A percentile compares a stretch with the other conserved stretches of the same genome.
Evolutionary conservation across 106 monocot genomes (phyloP).

Genomic region (Dioscorea alata): DNA sequence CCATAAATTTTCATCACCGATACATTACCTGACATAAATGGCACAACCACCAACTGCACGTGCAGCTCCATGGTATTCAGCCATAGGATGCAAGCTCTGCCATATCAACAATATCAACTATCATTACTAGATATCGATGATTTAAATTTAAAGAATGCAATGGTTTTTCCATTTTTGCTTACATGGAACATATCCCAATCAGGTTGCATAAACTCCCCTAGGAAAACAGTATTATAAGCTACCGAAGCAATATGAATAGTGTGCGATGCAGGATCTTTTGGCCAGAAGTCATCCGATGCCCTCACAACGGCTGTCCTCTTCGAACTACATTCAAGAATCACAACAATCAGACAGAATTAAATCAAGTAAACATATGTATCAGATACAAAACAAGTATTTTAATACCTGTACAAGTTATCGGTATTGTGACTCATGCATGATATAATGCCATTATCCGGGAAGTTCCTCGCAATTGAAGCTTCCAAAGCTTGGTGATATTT

Average conservation of each 20-base stretch:
- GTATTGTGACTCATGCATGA: constrained; percentile 89
- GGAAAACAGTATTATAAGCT: constrained; percentile 70
- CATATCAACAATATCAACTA: no score
- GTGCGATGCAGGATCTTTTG: constrained; percentile 67
- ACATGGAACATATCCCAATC: constrained; percentile 98
- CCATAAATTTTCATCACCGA: background rate
- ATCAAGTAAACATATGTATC: background rate
- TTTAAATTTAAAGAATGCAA: background rate
- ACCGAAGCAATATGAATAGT: constrained; percentile 81
- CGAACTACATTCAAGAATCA: constrained; percentile 21
- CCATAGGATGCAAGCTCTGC: constrained; percentile 66
- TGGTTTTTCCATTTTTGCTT: constrained; percentile 1
- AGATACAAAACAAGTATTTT: background rate
- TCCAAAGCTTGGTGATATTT: constrained; percentile 70
- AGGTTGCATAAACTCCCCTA: constrained; percentile 86
- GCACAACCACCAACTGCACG: constrained; percentile 72
- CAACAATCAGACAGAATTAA: background rate
- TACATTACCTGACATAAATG: constrained; percentile 69
- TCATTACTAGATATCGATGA: no score
- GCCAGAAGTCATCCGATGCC: constrained; percentile 85
- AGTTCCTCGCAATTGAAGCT: constrained; percentile 58
- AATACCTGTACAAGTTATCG: constrained; percentile 63
- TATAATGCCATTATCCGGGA: constrained; percentile 63
- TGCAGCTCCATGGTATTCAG: constrained; percentile 77
- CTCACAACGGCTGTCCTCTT: constrained; percentile 58